Evolutionary conservation across 2,329 filamentous ascomycete species (phyloP), one percentile per base, ranked within the genome.

Genomic region (Ceratocystis cubensis): DNA sequence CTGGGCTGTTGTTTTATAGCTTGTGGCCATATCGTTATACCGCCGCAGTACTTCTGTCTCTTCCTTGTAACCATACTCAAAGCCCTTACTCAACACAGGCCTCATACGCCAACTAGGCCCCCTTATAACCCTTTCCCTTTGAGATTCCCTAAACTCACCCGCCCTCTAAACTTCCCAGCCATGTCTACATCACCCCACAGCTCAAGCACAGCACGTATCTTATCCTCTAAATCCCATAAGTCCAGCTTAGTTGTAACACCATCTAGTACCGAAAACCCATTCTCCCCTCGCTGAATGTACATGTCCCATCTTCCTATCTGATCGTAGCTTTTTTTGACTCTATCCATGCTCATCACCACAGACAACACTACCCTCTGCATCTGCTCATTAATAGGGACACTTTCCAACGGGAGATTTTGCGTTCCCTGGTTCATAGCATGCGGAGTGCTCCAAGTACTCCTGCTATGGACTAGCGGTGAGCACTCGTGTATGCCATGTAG

Each of bases 331-430:
- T 17, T n/a, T 50, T n/a, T 45, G 53, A 46, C n/a, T 17, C 37
- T 20, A 6, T 45, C 22, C 22, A 65, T 46, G 15, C 50, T 61
- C 10, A 65, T 44, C n/a, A 15, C 28, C 20, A 45, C 5, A 2
- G 33, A 8, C 22, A 65, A 5, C 20, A 48, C 33, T 22, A 70
- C 28, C 37, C 65, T 62, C 50, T 70, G 69, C 6, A 70, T 71
- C 56, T 69, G 53, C 33, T 71, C 61, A 3, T 64, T 50, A 30
- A 13, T 63, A 22, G 73, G 68, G n/a, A 71, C 71, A 30, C 57
- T 70, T 67, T 73, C 73, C 6, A 75, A 66, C 7, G 72, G 71
- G 44, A 73, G 68, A 45, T 46, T 25, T 8, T 44, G 64, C 22
- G 61, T 61, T 13, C 37, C 37, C 28, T 56, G 56, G 44, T 41